Evolutionary conservation across 768 basidiomycete species (phyloP).

Genomic region (Boletus speciosus): DNA sequence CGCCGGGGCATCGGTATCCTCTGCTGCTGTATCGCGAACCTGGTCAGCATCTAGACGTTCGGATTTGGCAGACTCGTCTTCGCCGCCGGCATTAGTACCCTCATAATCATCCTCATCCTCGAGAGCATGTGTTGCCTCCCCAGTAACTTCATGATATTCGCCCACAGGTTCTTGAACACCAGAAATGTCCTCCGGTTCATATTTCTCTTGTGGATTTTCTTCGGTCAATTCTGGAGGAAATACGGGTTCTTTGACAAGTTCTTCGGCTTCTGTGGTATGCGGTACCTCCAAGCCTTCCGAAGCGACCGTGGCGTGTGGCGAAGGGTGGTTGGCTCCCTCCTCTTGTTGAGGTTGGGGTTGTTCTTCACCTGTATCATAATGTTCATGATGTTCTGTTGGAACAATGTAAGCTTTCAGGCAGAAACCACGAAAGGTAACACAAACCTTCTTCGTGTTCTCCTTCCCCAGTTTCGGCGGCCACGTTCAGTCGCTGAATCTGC

Average conservation of each 20-base stretch:
- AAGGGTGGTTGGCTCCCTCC: not conserved
- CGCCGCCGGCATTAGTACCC: slow-evolving; percentile 14
- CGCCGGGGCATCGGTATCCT: slow-evolving; percentile 23
- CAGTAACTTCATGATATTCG: slow-evolving; percentile 18
- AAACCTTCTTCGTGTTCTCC: slow-evolving; percentile 23
- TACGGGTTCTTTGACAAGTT: slow-evolving; percentile 1
- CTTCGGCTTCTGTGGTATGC: not conserved
- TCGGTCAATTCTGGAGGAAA: not conserved
- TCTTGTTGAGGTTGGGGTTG: slow-evolving; percentile 3
- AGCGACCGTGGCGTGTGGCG: not conserved
- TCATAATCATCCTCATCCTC: slow-evolving; percentile 24
- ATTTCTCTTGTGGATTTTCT: slow-evolving; percentile 8
- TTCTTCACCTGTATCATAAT: slow-evolving; percentile 9
- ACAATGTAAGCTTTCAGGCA: not conserved
- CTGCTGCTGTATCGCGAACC: slow-evolving; percentile 19
- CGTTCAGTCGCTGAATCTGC: slow-evolving; percentile 43
- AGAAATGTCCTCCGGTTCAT: not conserved
- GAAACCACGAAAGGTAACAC: not conserved
- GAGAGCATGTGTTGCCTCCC: slow-evolving; percentile 11
- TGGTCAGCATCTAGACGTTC: slow-evolving; percentile 30
- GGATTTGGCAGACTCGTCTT: slow-evolving; percentile 14
- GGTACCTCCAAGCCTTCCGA: slow-evolving; percentile 2
- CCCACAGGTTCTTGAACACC: slow-evolving; percentile 8
- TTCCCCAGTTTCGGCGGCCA: slow-evolving; percentile 16
- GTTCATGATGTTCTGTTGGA: slow-evolving; percentile 14